Evolutionary conservation across 1,284 basidiomycete genomes (phyloP), one percentile per base, ranked within the genome.

Genomic region (Grifola frondosa): DNA sequence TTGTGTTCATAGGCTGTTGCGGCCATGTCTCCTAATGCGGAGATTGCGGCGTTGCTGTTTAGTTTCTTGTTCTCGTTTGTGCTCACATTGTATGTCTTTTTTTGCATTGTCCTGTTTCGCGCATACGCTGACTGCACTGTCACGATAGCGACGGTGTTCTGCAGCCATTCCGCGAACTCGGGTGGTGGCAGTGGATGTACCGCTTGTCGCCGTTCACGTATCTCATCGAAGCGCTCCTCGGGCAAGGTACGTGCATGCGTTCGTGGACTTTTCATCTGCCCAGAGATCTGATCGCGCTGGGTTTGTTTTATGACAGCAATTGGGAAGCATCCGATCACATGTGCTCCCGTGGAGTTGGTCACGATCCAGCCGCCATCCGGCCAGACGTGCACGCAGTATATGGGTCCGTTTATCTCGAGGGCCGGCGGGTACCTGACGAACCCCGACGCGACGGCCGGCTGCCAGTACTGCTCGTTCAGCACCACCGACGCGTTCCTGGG

Each of bases 141-240:
- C 30, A 49, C 38, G 49, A 23, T 37, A 80, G 75, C 64, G 77
- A 82, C 48, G 83, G 82, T 53, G 79, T 84, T 19, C 50, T 85
- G 36, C 82, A 86, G 59, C 82, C 83, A 0, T 85, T 70, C 65
- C 57, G 69, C 6, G 62, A 73, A 12, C 76, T 91, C 6, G 83
- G 81, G 6, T 91, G 87, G 83, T 91, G 88, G 88, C 70, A 70
- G 51, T 92, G 88, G 84, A 88, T 91, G 83, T 88, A 91, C 65
- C 76, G 74, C 37, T 63, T 88, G 5, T 87, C 86, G 2, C 89
- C 89, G 0, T 90, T 81, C 65, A 88, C 84, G 7, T 85, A 84
- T 56, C 66, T 84, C 30, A 72, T 80, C 36, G 81, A 84, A 56
- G 80, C 74, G 21, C 56, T 82, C 24, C 56, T 79, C 20, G 74